Conservation (phyloP, 768 basidiomycete genomes). For the Pulveroboletus sp. region DNA sequence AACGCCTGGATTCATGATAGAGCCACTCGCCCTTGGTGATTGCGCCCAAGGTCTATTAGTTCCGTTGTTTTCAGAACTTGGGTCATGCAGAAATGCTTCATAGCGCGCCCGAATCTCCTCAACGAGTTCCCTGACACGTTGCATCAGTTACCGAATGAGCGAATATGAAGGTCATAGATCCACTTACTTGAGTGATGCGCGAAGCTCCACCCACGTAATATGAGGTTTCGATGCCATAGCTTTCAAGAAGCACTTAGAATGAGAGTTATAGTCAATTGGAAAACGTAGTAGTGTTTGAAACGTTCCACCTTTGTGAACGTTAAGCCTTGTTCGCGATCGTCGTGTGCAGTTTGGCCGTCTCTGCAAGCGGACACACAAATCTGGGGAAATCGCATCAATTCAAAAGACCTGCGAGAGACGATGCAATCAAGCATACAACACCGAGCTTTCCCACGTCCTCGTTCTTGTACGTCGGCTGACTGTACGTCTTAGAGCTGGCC, state of each 20-base stretch:
- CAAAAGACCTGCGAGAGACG: background rate
- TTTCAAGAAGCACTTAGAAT: constrained; percentile 18
- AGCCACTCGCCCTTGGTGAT: constrained; percentile 19
- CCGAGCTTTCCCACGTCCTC: constrained; percentile 12
- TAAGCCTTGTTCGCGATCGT: constrained; percentile 12
- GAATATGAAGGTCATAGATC: background rate
- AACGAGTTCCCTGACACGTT: constrained; percentile 8
- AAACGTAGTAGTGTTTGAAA: background rate
- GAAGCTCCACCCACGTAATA: constrained; percentile 21
- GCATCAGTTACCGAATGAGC: background rate
- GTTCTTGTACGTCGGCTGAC: constrained; percentile 4
- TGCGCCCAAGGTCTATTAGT: constrained; percentile 8
- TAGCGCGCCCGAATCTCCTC: constrained; percentile 12
- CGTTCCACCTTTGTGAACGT: constrained; percentile 25
- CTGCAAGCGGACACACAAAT: constrained; percentile 27
- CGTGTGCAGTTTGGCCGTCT: constrained; percentile 21
- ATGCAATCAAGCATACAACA: constrained; percentile 11
- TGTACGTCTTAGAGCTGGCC: constrained; percentile 2
- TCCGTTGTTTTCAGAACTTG: background rate
- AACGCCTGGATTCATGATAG: background rate
- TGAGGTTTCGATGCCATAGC: constrained; percentile 1
- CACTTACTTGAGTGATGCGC: constrained; percentile 13
- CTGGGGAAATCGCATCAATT: constrained; percentile 1
- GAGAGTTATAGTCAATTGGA: background rate
- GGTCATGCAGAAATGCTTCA: background rate